Evolutionary conservation across 768 basidiomycete genomes (phyloP), one percentile per base, ranked within the genome.

Genomic region (Pulveroboletus sp.): DNA sequence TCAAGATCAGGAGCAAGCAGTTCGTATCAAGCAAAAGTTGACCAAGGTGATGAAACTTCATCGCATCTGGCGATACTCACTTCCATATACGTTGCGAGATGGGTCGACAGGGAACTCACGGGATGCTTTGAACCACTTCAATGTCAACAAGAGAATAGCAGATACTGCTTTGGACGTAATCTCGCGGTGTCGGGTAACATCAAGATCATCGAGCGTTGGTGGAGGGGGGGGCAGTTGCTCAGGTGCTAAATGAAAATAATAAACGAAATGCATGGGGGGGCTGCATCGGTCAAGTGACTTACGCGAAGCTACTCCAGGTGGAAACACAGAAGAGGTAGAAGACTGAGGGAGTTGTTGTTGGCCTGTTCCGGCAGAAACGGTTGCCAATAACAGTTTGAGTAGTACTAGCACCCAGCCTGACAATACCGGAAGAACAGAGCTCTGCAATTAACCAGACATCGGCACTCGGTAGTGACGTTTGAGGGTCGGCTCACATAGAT

Each of bases 121-220:
- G 43, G 95, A 97, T 20, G 89, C 90, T 69, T 98, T 98, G 76
- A 97, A 95, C 97, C 97, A 99, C 66, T 98, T 97, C 56, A 99
- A 67, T 2, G 89, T 80, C 32, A 97, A 72, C 6, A 98, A 69
- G 23, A 99, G 68, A 49, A 98, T 97, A 1, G 94, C 95, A 13
- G 97, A 97, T 5, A 97, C 91, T 0, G 94, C 94, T 66, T 99
- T 99, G 11, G 91, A 92, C 0, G 91, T 97, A 57, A 99, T 94
- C 69, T 99, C 97, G 33, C 95, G 89, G 69, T 98, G 95, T 11
- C 97, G 82, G 21, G 84, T 86, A 25, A 94, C 87, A 63, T 99
- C 97, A 41, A 90, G 82, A 58, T 99, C 95, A 51, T 97, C 94
- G 12, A 93, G 70, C 0, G 86, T 88, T 5, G 83, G 87, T 3